Evolutionary conservation across 148 eudicot genomes (phyloP), one percentile per base, ranked within the genome.

Genomic region (Limonium bicolor): DNA sequence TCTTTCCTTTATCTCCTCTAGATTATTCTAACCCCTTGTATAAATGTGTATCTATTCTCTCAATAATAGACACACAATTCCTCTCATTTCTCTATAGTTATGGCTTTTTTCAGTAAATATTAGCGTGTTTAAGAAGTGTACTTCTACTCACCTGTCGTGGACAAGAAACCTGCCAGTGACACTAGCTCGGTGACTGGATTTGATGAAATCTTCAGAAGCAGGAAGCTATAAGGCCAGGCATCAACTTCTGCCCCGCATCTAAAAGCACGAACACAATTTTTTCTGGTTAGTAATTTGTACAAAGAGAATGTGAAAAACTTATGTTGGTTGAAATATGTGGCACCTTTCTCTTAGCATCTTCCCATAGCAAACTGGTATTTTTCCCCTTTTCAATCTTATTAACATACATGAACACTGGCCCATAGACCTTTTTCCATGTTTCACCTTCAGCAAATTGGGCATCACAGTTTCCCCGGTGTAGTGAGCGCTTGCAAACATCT

Each of bases 201-300:
- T 70, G 5, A 70, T 74, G 21, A 75, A 86, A 38, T 70, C 74
- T 6, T 76, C 64, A 6, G 96, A 75, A 14, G 72, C 77, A 21
- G 94, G 47, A 86, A 86, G 46, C 53, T 52, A 43, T 82, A 82
- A 5, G 96, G 96, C 96, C 96, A 86, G 31, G 58, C 60, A 51
- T 59, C 45, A 7, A 67, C 73, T 65, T 86, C 94, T 22, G 38
- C n/a, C 49, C 18, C 20, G 27, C 85, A 73, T 78, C 96, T 86
- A 33, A 41, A 40, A 21, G n/a, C 45, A 20, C 45, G 19, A 1
- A 41, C 23, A n/a, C 12, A 19, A 33, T 8, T 7, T 13, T 7
- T 18, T 22, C 20, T 16, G 21, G 21, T 39, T 9, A 45, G 19
- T 3, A 25, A 10, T 14, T 19, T 43, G 27, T 41, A 26, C 46